Percentiles rank a stretch among this genome's conserved stretches.
phyloP scores from a whole-genome alignment of 345 rosid genomes.

The Theobroma cacao region DNA sequence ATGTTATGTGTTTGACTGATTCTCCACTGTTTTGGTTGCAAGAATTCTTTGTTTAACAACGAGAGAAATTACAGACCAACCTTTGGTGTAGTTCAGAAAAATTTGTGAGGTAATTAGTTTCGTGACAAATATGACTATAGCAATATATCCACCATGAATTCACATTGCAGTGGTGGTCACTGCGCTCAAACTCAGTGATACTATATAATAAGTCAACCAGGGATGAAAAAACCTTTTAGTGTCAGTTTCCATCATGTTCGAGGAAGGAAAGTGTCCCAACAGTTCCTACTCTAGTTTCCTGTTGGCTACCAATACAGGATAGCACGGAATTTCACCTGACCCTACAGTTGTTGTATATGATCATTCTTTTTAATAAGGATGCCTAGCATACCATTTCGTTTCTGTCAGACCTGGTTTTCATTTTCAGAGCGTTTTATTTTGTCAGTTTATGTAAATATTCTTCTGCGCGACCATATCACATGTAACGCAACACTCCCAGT shows the following conservation, averaged over 20 bases:
- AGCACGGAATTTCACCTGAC: constrained; percentile 22
- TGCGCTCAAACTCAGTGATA: constrained; percentile 15
- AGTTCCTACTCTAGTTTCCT: constrained; percentile 26
- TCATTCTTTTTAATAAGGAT: not conserved
- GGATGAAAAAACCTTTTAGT: constrained; percentile 20
- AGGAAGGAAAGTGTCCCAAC: constrained; percentile 18
- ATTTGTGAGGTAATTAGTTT: not conserved
- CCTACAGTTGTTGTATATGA: constrained; percentile 12
- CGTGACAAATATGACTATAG: constrained; percentile 14
- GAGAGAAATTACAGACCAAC: constrained; percentile 18
- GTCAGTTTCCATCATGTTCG: constrained; percentile 24
- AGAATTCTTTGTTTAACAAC: constrained; percentile 12
- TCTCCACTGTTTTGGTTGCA: constrained; percentile 13
- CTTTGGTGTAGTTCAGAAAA: constrained; percentile 3
- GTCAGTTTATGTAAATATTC: not conserved
- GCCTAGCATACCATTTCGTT: constrained; percentile 21
- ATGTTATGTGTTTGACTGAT: constrained; percentile 27
- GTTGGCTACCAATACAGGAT: constrained; percentile 24
- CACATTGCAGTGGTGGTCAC: constrained; percentile 9
- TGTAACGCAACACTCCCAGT: not conserved
- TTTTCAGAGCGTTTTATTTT: constrained; percentile 4
- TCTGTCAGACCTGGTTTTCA: constrained; percentile 1
- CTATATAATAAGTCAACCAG: constrained; percentile 23
- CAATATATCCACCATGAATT: constrained; percentile 17
- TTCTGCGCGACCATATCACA: not conserved